Conservation (phyloP, 306 rosid species). For the Vigna unguiculata region DNA sequence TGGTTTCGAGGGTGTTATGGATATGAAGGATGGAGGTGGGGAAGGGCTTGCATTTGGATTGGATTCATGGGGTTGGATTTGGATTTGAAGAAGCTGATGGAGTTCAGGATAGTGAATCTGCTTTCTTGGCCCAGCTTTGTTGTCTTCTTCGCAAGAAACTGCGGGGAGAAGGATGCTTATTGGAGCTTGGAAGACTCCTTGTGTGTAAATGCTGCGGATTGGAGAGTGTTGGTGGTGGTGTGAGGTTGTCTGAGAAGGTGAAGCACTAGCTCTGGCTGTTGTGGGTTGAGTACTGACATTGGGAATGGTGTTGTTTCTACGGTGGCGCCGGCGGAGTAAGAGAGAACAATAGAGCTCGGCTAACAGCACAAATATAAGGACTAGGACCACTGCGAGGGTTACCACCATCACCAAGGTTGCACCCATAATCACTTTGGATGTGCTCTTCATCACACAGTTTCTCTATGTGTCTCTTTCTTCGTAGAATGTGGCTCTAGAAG, state of each 20-base stretch:
- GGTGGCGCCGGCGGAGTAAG: constrained; percentile 73
- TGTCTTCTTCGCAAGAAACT: constrained; percentile 51
- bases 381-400: constrained; percentile 79
- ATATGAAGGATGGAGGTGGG: constrained; percentile 47
- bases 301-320: constrained; percentile 44
- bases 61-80: constrained; percentile 57
- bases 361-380: constrained; percentile 75
- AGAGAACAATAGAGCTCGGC: constrained; percentile 95
- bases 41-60: constrained; percentile 48
- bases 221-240: constrained; percentile 50
- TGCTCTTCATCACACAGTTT: constrained; percentile 58
- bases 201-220: constrained; percentile 59
- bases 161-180: constrained; percentile 71
- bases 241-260: constrained; percentile 40
- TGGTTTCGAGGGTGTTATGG: constrained; percentile 37
- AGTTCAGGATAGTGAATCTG: constrained; percentile 51
- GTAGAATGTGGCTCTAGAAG: constrained; percentile 42
- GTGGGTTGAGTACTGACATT: constrained; percentile 24
- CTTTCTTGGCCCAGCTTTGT: constrained; percentile 51
- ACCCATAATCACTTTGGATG: constrained; percentile 85
- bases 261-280: constrained; percentile 18
- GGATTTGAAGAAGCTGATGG: constrained; percentile 54
- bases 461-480: constrained; percentile 2
- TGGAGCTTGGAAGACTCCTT: constrained; percentile 80
- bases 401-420: constrained; percentile 85